Base-by-base conservation (phyloP, 2,329 filamentous ascomycete species). In the Cytospora chrysosperma region DNA sequence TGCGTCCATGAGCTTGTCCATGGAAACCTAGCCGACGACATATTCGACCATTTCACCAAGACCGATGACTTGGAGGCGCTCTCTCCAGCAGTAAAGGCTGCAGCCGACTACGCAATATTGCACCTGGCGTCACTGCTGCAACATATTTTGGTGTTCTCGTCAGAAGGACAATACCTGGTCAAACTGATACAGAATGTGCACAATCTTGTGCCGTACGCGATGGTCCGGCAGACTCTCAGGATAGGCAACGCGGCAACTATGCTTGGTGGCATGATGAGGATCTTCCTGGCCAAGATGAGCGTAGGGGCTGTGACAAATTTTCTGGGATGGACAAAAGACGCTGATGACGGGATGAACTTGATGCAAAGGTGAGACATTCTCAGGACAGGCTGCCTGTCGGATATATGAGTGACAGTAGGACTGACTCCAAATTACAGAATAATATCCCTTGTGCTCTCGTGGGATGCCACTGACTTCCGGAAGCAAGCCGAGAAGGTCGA, bases 221-320 rank as follows among this genome's bases (percentile, higher is more conserved):
- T 92, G 67, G 81, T 93, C 57, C 83, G 87, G 65, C 89, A 93
- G 73, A 92, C 90, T 0, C 77, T 95, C 4, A 85, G 86, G 49
- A 82, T 93, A 17, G 89, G 91, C 7, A 95, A 94, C 72, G 90
- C 90, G 0, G 90, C 90, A 1, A 90, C 87, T 24, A 93, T 95
- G 91, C 88, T 94, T 62, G 90, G 84, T 70, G 90, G 83, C 63
- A 88, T 94, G 82, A 82, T 91, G 73, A 84, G 81, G 59, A 77
- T 94, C 19, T 80, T 93, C 19, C 80, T 95, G 17, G 87, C 90
- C n/a, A 95, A 95, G 75, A 78, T 93, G 62, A 90, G 89, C 68
- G 80, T 94, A 5, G 87, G 86, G 1, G 86, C 86, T 9, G 76
- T 94, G 57, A 92, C 91, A 5, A 93, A 93, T 72, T 94, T 89